A percentile compares a stretch with the other conserved stretches of the same genome.
phyloP scores from a whole-genome alignment of 83 land plant species.

The Isoetes engelmannii region DNA sequence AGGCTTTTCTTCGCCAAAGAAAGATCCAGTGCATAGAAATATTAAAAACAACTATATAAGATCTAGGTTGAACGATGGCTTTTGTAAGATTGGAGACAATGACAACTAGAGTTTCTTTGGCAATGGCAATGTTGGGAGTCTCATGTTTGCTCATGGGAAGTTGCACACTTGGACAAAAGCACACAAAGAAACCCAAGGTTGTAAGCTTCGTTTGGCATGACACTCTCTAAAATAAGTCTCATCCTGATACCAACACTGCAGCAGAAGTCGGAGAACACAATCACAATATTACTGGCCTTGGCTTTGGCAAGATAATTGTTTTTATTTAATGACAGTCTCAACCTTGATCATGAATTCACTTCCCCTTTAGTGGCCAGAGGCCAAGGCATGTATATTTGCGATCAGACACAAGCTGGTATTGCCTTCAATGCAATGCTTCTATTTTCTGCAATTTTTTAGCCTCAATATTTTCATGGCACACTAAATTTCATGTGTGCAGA shows the following conservation, averaged over 20 bases:
- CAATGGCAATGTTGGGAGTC: no score
- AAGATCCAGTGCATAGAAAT: no score
- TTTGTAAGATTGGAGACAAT: no score
- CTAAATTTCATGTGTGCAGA: constrained; percentile 3
- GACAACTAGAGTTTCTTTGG: no score
- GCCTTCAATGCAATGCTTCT: constrained; percentile 3
- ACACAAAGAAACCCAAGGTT: no score
- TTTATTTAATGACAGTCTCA: not conserved
- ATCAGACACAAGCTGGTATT: not conserved
- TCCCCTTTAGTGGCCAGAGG: not conserved
- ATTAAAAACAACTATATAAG: no score
- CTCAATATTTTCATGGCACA: not conserved
- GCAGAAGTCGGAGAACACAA: not conserved
- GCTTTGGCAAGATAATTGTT: constrained; percentile 1
- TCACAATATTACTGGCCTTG: constrained; percentile 1
- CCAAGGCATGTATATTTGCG: not conserved
- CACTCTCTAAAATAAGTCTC: not conserved
- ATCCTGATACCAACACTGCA: not conserved
- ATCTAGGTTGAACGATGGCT: no score
- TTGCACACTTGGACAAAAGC: no score
- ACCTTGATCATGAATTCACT: not conserved
- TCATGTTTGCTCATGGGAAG: no score
- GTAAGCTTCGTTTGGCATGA: constrained; percentile 1
- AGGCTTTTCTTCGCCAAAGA: no score
- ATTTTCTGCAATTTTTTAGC: not conserved